Evolutionary conservation across 2,329 filamentous ascomycete species (phyloP), one percentile per base, ranked within the genome.

Genomic region (Xylariaceae sp.): DNA sequence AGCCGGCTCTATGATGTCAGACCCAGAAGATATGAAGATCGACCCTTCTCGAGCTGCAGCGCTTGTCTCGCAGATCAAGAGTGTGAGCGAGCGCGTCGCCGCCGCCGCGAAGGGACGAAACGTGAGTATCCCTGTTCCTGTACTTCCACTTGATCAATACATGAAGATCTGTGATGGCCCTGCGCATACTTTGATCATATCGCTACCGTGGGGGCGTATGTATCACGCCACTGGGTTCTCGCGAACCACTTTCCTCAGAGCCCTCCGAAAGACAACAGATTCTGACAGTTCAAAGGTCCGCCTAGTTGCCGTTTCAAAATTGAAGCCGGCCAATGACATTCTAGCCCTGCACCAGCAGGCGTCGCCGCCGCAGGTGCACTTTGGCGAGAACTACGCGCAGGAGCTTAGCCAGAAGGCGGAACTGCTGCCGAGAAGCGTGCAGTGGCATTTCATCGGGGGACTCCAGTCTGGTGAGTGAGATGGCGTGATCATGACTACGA

Each of bases 401-500:
- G 93, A 98, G 65, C 78, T 98, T 40, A 74, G 77, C 44, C 85
- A 95, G 62, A 98, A 98, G 66, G 85, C 89, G 2, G 76, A 78
- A 28, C 62, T 95, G 16, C 77, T 98, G 9, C 91, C 93, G 0
- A 68, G 69, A 34, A 76, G 74, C 26, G 86, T 98, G 51, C 76
- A 77, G 55, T 98, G 93, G 93, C 93, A 98, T 66, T 96, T 97
- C 65, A 98, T 97, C 62, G 93, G 93, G 30, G 89, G 87, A 0
- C 69, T 98, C 30, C 93, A 98, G 66, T 90, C 87, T 12, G 72
- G 77, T 79, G 63, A 48, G 66, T 56, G 16, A 37, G 13, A 32
- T 37, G 22, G 13, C 30, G 13, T 32, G n/a, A 12, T 30, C 22
- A 24, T n/a, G 6, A 26, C 11, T 11, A 11, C 22, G 6, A 26